Evolutionary conservation across 2,329 filamentous ascomycete genomes (phyloP), one percentile per base, ranked within the genome.

Genomic region (Domatiomyces catenatus): DNA sequence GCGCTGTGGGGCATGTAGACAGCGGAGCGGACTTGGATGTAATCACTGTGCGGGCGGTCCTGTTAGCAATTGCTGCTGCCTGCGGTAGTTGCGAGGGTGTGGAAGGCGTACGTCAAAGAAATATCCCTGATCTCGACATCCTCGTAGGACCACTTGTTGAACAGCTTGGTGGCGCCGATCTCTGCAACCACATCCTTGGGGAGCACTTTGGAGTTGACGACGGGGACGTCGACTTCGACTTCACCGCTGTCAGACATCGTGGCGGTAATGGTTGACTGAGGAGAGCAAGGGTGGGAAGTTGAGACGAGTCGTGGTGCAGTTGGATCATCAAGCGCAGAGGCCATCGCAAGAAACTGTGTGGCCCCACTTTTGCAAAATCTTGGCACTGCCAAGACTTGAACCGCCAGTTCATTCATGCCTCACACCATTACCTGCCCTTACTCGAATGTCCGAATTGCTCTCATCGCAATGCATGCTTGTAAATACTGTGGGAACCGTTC

Each of bases 91-190:
- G 32, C 22, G 18, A 22, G 44, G 28, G 32, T 42, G 32, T 39
- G 36, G 24, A 10, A 44, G 36, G 71, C 86, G 77, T 93, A 98
- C 92, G 90, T 96, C 77, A 98, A 80, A 67, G 92, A 98, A 77
- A 98, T 96, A 73, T 98, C 92, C 74, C 90, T 84, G 75, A 98
- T 92, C 81, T 98, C 92, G 69, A 98, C 90, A 83, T 96, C 86
- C 72, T 92, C 92, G 76, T 96, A 98, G 75, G 75, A 83, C 82
- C 89, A 94, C 76, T 93, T 94, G 83, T 92, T 93, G 82, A 94
- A 94, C 66, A 94, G 81, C 84, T 94, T 94, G 72, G 92, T 79
- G 75, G 79, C 83, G 74, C 88, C 89, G 75, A 92, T 82, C 76
- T 94, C 86, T 66, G 81, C 77, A 67, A 81, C 77, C 69, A 94